Evolutionary conservation across 345 rosid genomes (phyloP), one percentile per base, ranked within the genome.

Genomic region (Microcos paniculata): DNA sequence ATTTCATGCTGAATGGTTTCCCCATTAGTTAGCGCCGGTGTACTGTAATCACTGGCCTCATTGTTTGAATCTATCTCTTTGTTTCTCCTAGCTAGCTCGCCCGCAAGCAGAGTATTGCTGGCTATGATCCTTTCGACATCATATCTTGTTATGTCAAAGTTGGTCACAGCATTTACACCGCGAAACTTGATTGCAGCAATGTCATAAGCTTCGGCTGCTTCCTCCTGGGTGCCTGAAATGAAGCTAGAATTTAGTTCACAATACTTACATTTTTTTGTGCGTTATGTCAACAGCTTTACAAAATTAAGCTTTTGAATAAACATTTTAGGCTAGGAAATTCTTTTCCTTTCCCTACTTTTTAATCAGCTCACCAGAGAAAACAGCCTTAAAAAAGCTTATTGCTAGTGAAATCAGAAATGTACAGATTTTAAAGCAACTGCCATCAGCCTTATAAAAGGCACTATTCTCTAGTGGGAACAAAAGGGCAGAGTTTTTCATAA

Each of bases 141-240:
- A 38, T 91, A 91, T 71, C 92, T 84, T 2, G 89, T 82, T 6
- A 88, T 90, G 87, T 90, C 94, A 4, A 91, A 91, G 84, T 91
- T 91, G 14, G 97, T 91, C 57, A 91, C 97, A 2, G 97, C 97
- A 68, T 88, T 91, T 0, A 80, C 88, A 4, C 97, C 97, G 0
- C 97, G 91, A 72, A 91, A 91, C 85, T 91, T 91, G 48, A 91
- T 90, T 0, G 97, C 97, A 10, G 97, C 97, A 3, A 91, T 55
- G 70, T 91, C 97, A 59, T 91, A 91, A 28, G 97, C 92, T 75
- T 91, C 97, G 1, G 97, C 97, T 13, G 97, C 97, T 84, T 91
- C 97, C 83, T 91, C 97, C 78, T 91, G 97, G 18, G 97, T 90
- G 76, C 94, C 94, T 90, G 78, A 66, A 26, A 58, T 10, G 14